These are phyloP conservation scores for Dioscorea dumetorum DNA, from an alignment of 106 monocot genomes.

Conservation along the genomic window DNA sequence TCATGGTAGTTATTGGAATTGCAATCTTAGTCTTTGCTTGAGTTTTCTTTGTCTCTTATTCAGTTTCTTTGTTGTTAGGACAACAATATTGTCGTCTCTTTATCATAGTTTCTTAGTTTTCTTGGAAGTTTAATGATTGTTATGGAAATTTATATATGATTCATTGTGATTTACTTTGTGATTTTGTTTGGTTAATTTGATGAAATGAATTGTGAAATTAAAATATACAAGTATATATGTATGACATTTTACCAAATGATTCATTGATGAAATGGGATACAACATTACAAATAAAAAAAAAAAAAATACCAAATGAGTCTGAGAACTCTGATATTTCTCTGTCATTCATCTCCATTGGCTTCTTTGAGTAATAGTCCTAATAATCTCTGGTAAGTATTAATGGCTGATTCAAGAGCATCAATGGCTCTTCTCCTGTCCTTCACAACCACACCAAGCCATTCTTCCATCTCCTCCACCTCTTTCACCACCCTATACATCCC, in stretches of 20 bases:
- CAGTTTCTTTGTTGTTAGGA: neutral
- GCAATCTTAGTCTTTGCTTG: neutral
- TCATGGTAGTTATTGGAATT: neutral
- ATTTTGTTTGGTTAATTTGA: neutral
- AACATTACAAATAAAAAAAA: neutral
- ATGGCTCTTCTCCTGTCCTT: conserved; percentile 16
- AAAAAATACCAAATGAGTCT: neutral
- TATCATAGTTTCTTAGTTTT: neutral
- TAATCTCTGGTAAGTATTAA: conserved; percentile 14
- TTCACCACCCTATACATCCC: conserved; percentile 6
- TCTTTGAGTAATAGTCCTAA: conserved; percentile 16
- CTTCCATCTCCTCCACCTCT: conserved; percentile 16
- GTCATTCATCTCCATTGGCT: conserved; percentile 1
- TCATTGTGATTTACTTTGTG: neutral
- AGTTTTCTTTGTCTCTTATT: neutral
- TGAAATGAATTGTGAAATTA: neutral
- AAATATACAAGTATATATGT: too few species aligned
- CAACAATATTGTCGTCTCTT: neutral
- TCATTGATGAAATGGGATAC: neutral
- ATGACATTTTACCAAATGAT: neutral
- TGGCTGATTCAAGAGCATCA: conserved; percentile 6
- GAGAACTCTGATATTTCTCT: neutral
- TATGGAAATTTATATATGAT: neutral
- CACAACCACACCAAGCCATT: conserved; percentile 2
- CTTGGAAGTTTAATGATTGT: too few species aligned